Conservation (phyloP, 208 protist genomes). For the Wallacemonas sp. region DNA sequence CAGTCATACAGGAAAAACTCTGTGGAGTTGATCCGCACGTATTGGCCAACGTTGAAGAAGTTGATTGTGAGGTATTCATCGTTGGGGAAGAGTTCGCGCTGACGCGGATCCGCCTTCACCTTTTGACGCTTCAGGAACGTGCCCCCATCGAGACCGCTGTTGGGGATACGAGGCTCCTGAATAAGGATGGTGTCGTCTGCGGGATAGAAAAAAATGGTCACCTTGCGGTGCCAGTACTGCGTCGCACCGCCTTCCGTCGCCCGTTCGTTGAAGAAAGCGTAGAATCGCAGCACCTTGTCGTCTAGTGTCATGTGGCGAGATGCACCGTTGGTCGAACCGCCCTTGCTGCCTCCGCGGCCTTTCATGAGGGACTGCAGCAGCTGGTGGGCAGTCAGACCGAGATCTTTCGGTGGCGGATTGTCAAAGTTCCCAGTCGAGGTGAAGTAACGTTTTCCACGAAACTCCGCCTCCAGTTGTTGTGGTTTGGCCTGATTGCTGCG, state of each 20-base stretch:
- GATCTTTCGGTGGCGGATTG: conserved; percentile 36
- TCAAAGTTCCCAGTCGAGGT: conserved; percentile 45
- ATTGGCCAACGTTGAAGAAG: conserved; percentile 91
- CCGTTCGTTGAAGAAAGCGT: conserved; percentile 94
- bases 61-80: conserved; percentile 85
- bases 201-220: conserved; percentile 93
- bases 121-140: conserved; percentile 90
- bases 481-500: conserved; percentile 71
- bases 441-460: conserved; percentile 69
- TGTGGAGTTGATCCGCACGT: conserved; percentile 89
- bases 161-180: conserved; percentile 88
- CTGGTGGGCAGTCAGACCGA: conserved; percentile 65
- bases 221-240: conserved; percentile 86
- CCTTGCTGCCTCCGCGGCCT: background rate
- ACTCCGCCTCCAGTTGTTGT: conserved; percentile 83
- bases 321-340: conserved; percentile 3
- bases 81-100: conserved; percentile 77
- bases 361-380: conserved; percentile 56
- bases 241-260: conserved; percentile 87
- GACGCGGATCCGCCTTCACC: conserved; percentile 69
- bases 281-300: conserved; percentile 95
- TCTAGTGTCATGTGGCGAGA: conserved; percentile 77
- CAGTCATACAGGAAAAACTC: conserved; percentile 94
- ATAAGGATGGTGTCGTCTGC: conserved; percentile 95
- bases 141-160: conserved; percentile 95